phyloP scores from a whole-genome alignment of 306 rosid species.

The Lupinus albus region DNA sequence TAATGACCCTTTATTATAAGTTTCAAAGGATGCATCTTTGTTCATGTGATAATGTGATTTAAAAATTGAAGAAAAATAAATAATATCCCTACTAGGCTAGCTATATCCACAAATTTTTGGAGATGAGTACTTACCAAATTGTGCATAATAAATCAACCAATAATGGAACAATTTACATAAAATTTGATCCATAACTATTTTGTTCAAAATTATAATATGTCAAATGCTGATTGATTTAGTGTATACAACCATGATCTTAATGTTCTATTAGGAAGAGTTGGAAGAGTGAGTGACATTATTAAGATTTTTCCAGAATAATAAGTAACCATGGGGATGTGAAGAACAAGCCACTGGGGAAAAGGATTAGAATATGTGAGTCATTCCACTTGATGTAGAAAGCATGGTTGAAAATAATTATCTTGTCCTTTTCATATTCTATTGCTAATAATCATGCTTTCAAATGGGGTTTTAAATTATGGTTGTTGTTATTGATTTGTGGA shows the following conservation, averaged over 20 bases:
- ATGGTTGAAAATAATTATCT: neutral
- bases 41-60: neutral
- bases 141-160: no score
- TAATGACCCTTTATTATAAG: conserved; percentile 8
- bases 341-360: neutral
- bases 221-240: no score
- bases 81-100: neutral
- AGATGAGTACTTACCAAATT: neutral
- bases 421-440: neutral
- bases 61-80: neutral
- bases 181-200: no score
- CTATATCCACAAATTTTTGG: conserved; percentile 8
- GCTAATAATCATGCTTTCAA: neutral
- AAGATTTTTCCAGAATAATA: no score
- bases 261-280: no score
- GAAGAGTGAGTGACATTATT: no score
- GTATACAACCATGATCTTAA: no score
- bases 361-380: neutral
- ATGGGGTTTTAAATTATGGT: no score
- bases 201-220: no score
- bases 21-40: conserved; percentile 39
- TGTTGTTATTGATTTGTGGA: no score
- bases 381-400: neutral
- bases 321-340: neutral
- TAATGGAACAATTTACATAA: no score